Base-by-base conservation (phyloP, 2,329 filamentous ascomycete species). In the Ceratocystis eucalypticola region DNA sequence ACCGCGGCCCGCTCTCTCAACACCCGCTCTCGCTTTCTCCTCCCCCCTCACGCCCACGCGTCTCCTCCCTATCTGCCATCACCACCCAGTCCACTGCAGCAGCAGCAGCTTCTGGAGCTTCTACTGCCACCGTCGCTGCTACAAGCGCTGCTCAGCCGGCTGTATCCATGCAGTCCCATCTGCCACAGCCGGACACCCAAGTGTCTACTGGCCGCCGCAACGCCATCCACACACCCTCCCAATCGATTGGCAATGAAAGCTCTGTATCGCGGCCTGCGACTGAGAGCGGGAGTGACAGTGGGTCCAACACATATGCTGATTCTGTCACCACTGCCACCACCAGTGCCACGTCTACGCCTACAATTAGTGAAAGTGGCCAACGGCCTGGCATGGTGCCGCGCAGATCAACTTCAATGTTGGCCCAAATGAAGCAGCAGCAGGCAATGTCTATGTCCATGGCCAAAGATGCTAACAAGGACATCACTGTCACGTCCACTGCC, bases 391-490 rank as follows among this genome's bases (percentile, higher is more conserved):
- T 67, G 44, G 66, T 67, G 5, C 66, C 66, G 7, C 66, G 66
- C 30, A 46, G 66, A 50, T 67, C 66, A 37, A 67, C 66, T 1
- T 67, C 66, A 6, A 65, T 67, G 55, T 22, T 67, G n/a, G 61
- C 66, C 2, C 55, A 67, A n/a, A 48, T 65, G 55, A 61, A 53
- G 28, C 62, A 67, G 45, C 62, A 65, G 1, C 37, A 41, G 8
- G 37, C 37, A 41, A 15, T 15, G 33, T 37, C 33, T 3, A 37
- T 33, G n/a, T 37, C 61, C 8, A 20, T 61, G 45, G 45, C 25
- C 15, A 57, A 57, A 4, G 61, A 46, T 8, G 44, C 45, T 10
- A 65, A 30, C 44, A 65, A 67, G 17, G 62, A 65, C 45, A 37
- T 62, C 28, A 67, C 55, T 8, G 45, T 65, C 25, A 65, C 66